Evolutionary conservation across 768 basidiomycete species (phyloP).

Genomic region (Daedaleopsis nitida): DNA sequence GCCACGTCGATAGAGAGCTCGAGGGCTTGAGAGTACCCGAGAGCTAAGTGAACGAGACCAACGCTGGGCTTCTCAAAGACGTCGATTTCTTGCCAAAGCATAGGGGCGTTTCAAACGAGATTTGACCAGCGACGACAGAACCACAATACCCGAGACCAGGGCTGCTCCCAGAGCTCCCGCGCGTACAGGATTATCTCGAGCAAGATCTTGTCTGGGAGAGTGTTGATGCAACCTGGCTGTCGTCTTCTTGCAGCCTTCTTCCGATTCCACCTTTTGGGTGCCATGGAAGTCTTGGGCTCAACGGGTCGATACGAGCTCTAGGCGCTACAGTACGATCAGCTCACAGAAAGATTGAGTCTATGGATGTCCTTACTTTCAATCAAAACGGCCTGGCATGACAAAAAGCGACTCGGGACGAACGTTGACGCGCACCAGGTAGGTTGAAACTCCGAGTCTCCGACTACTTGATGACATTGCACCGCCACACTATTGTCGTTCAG

Average conservation of each 20-base stretch:
- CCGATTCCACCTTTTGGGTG: too few relatives aligned
- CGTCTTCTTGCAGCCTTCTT: too few relatives aligned
- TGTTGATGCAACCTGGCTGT: neutral
- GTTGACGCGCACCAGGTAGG: too few relatives aligned
- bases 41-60: neutral
- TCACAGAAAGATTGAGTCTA: too few relatives aligned
- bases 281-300: too few relatives aligned
- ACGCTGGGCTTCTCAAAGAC: neutral
- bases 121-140: neutral
- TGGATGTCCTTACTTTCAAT: too few relatives aligned
- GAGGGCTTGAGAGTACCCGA: neutral
- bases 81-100: neutral
- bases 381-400: too few relatives aligned
- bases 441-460: neutral
- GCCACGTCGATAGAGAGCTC: neutral
- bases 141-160: constrained; percentile 1
- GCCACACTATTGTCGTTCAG: too few relatives aligned
- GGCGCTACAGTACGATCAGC: too few relatives aligned
- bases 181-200: neutral
- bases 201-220: neutral
- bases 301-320: too few relatives aligned
- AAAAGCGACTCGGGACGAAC: too few relatives aligned
- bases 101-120: neutral
- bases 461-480: neutral
- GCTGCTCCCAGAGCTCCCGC: neutral